These are phyloP conservation scores for Podospora appendiculata DNA, from an alignment of 495 filamentous ascomycete species.

Conservation along the genomic window DNA sequence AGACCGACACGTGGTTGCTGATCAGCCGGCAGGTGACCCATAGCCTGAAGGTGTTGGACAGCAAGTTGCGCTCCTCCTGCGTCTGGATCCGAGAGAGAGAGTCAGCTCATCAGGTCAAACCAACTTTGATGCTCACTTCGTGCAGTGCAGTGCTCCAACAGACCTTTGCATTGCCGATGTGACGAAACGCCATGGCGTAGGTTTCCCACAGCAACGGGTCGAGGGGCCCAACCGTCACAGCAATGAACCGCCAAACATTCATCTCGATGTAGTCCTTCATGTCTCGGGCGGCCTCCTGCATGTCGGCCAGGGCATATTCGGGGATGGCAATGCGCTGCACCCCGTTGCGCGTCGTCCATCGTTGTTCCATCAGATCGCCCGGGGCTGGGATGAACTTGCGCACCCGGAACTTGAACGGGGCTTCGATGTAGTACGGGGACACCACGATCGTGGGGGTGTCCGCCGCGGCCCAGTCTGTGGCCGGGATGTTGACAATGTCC, in stretches of 20 bases:
- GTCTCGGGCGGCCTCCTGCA: conserved; percentile 10
- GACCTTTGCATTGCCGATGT: conserved; percentile 12
- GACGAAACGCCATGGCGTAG: conserved; percentile 14
- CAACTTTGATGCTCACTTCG: not conserved
- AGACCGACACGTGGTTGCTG: conserved; percentile 18
- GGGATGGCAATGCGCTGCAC: conserved; percentile 9
- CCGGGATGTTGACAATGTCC: conserved; percentile 18
- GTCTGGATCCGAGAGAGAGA: conserved; percentile 4
- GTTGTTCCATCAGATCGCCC: conserved; percentile 16
- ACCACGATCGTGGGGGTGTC: conserved; percentile 9
- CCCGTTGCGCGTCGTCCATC: conserved; percentile 10
- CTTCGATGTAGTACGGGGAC: conserved; percentile 7
- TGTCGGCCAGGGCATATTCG: conserved; percentile 14
- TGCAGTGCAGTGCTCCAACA: not conserved
- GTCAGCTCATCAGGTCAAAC: not conserved
- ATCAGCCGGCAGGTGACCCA: conserved; percentile 20
- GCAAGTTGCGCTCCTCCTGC: conserved; percentile 9
- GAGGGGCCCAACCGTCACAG: conserved; percentile 3
- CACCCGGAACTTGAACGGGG: conserved; percentile 13
- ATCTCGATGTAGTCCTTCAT: conserved; percentile 17
- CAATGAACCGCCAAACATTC: conserved; percentile 11
- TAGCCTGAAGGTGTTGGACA: conserved; percentile 17
- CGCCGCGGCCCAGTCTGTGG: conserved; percentile 12
- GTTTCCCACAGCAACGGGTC: conserved; percentile 18
- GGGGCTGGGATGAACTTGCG: conserved; percentile 14